Evolutionary conservation across 1,284 basidiomycete species (phyloP).

Genomic region (Melampsora americana): DNA sequence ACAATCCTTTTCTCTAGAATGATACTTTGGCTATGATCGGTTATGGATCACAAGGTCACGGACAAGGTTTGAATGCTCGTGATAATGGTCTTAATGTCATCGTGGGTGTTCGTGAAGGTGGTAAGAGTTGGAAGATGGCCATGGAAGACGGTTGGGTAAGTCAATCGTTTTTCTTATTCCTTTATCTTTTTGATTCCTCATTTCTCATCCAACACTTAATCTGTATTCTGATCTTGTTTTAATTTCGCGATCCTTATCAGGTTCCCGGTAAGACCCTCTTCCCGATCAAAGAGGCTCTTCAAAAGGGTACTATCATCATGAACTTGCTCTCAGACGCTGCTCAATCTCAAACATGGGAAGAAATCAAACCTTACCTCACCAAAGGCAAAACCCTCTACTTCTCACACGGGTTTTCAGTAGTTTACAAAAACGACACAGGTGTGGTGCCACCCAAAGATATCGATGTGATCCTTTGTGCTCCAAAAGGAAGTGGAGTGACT

Average conservation of each 20-base stretch:
- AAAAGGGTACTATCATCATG: constrained; percentile 97
- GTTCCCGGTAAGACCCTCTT: constrained; percentile 96
- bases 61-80: constrained; percentile 96
- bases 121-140: constrained; percentile 95
- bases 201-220: background rate
- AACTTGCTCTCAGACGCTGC: constrained; percentile 98
- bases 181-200: background rate
- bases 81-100: constrained; percentile 99
- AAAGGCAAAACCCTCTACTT: constrained; percentile 99
- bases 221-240: background rate
- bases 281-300: constrained; percentile 95
- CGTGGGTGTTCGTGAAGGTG: constrained; percentile 94
- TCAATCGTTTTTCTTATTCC: constrained; percentile 39
- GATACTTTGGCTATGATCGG: constrained; percentile 98
- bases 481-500: constrained; percentile 97
- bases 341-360: constrained; percentile 81
- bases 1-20: constrained; percentile 70
- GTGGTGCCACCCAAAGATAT: constrained; percentile 88
- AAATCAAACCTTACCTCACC: constrained; percentile 79
- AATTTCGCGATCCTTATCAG: constrained; percentile 55
- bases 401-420: constrained; percentile 98
- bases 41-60: constrained; percentile 98
- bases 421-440: constrained; percentile 95
- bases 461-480: constrained; percentile 98
- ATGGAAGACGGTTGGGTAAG: constrained; percentile 92